Evolutionary conservation across 2,329 filamentous ascomycete genomes (phyloP).

Genomic region (Aquanectria penicillioides): DNA sequence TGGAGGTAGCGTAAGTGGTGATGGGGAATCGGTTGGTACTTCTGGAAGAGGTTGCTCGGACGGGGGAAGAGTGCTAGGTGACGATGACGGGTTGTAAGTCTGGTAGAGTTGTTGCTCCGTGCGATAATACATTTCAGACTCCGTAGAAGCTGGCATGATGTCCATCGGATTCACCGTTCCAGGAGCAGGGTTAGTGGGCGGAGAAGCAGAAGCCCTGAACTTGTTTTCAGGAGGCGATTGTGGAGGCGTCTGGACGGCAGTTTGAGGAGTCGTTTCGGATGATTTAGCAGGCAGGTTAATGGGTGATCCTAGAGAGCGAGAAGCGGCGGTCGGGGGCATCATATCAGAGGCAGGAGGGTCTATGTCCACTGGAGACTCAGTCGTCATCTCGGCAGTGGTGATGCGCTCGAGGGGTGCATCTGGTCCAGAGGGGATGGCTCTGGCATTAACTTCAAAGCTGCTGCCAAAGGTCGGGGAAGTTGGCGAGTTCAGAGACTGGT

Average conservation of each 20-base stretch:
- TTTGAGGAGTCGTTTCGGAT: conserved; percentile 18
- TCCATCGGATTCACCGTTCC: conserved; percentile 65
- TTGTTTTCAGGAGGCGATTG: conserved; percentile 40
- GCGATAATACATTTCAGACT: conserved; percentile 50
- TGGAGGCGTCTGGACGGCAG: conserved; percentile 37
- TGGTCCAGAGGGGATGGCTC: conserved; percentile 17
- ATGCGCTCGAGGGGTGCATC: conserved; percentile 36
- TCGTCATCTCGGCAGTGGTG: conserved; percentile 35
- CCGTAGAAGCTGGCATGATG: conserved; percentile 58
- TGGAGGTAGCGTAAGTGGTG: conserved; percentile 38
- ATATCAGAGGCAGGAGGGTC: conserved; percentile 28
- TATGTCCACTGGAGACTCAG: conserved; percentile 46
- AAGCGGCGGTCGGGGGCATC: conserved; percentile 24
- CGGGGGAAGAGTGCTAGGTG: conserved; percentile 30
- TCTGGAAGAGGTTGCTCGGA: conserved; percentile 24
- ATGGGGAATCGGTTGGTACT: conserved; percentile 37
- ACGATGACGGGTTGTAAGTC: conserved; percentile 41
- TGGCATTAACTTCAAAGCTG: conserved; percentile 22
- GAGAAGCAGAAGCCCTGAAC: conserved; percentile 41
- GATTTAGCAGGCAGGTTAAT: conserved; percentile 29
- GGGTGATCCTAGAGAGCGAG: conserved; percentile 35
- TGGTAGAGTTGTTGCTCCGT: conserved; percentile 49
- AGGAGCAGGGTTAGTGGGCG: conserved; percentile 49
- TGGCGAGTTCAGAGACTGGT: conserved; percentile 43
- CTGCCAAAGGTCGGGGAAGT: conserved; percentile 33